Evolutionary conservation across 140 eudicot genomes (phyloP), one percentile per base, ranked within the genome.

Genomic region (Oenanthe javanica): DNA sequence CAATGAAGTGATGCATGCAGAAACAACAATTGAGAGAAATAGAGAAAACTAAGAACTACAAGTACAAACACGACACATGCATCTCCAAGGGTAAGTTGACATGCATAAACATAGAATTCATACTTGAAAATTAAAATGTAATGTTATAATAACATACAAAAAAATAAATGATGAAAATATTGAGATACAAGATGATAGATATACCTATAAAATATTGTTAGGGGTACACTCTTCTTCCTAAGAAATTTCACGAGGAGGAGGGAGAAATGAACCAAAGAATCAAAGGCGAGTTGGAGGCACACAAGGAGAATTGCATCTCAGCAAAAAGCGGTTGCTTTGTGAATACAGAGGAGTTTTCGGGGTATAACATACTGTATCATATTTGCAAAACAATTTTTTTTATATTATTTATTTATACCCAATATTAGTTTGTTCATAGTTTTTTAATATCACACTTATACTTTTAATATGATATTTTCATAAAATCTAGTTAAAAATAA

Each of bases 181-280:
- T 0, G 23, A 18, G 63, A 54, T 16, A 54, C 23, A 42, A 42
- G 45, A 42, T 42, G 55, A 54, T 5, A 16, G 63, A 15, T 25
- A n/a, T 64, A 25, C 40, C 7, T 23, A 9, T 23, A 63, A 8
- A 2, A 63, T 2, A 25, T 21, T 6, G 71, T 2, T 8, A 23
- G 71, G 71, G 71, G 71, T 63, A 63, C 71, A 63, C 31, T 63
- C 71, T 23, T 25, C 38, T 63, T 63, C 71, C 71, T 7, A 63
- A 6, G 66, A 18, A 57, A 57, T 3, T 15, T 15, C 7, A 13
- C 27, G 25, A 57, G 6, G 3, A 9, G 16, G 42, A 23, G 42
- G 46, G 46, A 67, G 74, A 13, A 31, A 67, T 67, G 74, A 15
- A 31, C 74, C 74, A 67, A 67, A 27, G 38, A 67, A 67, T 31